These are phyloP conservation scores for Blepharisma stoltei DNA, from an alignment of 73 alveolate species.

Conservation along the genomic window DNA sequence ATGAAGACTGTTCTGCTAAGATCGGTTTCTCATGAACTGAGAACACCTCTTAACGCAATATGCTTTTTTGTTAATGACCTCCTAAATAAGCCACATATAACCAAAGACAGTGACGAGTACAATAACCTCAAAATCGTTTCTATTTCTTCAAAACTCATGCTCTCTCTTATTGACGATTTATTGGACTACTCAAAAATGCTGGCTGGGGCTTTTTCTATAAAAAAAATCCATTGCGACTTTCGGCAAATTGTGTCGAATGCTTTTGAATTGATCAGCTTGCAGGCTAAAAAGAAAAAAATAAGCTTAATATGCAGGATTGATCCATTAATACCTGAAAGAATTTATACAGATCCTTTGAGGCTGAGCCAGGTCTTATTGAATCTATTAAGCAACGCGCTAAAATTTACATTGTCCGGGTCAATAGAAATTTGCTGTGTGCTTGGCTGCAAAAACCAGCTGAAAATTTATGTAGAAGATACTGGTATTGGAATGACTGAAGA, in stretches of 20 bases:
- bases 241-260: constrained; percentile 24
- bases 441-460: no score
- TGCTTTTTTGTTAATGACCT: neutral
- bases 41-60: constrained; percentile 24
- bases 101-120: neutral
- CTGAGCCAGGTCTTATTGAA: constrained; percentile 36
- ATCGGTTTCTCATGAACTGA: constrained; percentile 32
- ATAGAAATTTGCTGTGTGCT: neutral
- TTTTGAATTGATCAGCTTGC: constrained; percentile 16
- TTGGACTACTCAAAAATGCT: constrained; percentile 37
- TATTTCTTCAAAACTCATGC: constrained; percentile 27
- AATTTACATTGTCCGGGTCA: constrained; percentile 40
- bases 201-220: constrained; percentile 31
- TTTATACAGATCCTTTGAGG: constrained; percentile 37
- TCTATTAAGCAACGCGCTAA: constrained; percentile 40
- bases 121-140: constrained; percentile 25
- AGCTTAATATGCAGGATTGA: neutral
- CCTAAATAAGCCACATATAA: neutral
- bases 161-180: constrained; percentile 37
- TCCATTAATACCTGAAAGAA: neutral
- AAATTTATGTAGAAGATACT: no score
- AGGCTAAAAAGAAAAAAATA: constrained; percentile 38
- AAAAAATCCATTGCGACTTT: neutral
- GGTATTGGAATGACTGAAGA: no score
- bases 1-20: constrained; percentile 16